Evolutionary conservation across 441 rosid species (phyloP).

Genomic region (Geranium incanum): DNA sequence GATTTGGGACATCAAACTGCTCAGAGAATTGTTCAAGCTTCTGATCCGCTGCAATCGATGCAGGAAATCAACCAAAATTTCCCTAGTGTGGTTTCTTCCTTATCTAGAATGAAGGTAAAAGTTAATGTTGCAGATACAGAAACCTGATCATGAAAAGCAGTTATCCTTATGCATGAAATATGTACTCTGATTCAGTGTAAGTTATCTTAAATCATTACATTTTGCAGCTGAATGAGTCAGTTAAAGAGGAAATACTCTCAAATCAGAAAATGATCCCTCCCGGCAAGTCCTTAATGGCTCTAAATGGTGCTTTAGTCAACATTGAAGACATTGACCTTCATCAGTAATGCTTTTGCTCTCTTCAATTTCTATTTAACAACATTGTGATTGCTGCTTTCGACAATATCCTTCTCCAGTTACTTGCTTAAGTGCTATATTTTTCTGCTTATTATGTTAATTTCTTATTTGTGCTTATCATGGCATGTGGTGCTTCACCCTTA

Average conservation of each 20-base stretch:
- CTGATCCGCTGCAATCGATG: slow-evolving; percentile 94
- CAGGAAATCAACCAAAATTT: slow-evolving; percentile 97
- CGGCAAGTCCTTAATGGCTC: slow-evolving; percentile 92
- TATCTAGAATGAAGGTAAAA: slow-evolving; percentile 93
- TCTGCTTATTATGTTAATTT: slow-evolving; percentile 11
- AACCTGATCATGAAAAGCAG: slow-evolving; percentile 11
- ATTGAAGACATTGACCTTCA: slow-evolving; percentile 92
- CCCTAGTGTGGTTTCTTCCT: slow-evolving; percentile 91
- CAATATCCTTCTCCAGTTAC: background rate
- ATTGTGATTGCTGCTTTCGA: background rate
- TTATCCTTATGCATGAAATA: slow-evolving; percentile 9
- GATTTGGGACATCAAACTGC: slow-evolving; percentile 99
- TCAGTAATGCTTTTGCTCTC: slow-evolving; percentile 51
- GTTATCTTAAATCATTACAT: slow-evolving; percentile 18
- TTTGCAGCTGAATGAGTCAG: slow-evolving; percentile 74
- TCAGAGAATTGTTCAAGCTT: slow-evolving; percentile 91
- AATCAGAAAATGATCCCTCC: slow-evolving; percentile 97
- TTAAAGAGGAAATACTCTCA: slow-evolving; percentile 89
- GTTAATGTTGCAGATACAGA: background rate
- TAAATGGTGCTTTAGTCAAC: slow-evolving; percentile 94
- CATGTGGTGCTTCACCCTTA: slow-evolving; percentile 8
- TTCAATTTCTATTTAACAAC: slow-evolving; percentile 12
- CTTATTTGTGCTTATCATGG: slow-evolving; percentile 1
- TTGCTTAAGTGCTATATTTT: background rate
- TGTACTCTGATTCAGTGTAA: slow-evolving; percentile 8